A percentile compares a stretch with the other conserved stretches of the same genome.
phyloP scores from a whole-genome alignment of 2,329 filamentous ascomycete species.

The Lasiodiplodia citricola region DNA sequence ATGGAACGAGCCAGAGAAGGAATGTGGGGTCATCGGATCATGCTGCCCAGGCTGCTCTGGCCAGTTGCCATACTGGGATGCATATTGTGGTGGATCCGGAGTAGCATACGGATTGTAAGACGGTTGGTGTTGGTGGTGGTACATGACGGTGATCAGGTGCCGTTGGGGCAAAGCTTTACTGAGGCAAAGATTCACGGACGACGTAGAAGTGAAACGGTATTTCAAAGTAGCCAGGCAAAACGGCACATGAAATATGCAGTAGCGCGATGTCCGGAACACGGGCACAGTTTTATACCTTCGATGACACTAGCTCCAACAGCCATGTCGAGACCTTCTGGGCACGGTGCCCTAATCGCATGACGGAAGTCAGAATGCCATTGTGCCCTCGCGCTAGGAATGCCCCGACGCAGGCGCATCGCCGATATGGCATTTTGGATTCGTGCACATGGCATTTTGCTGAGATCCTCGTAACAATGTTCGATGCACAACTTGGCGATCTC shows the following conservation, averaged over 20 bases:
- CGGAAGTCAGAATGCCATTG: slow-evolving; percentile 5
- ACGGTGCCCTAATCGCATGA: slow-evolving; percentile 10
- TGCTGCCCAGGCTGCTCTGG: background rate
- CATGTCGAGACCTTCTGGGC: background rate
- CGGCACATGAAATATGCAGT: background rate
- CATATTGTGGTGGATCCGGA: slow-evolving; percentile 21
- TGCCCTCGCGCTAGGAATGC: slow-evolving; percentile 11
- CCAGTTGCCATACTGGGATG: slow-evolving; percentile 18
- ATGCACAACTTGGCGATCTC: slow-evolving; percentile 24
- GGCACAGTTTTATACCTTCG: slow-evolving; percentile 10
- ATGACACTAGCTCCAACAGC: background rate
- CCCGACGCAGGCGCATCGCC: slow-evolving; percentile 18
- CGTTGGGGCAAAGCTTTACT: background rate
- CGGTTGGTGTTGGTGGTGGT: slow-evolving; percentile 23
- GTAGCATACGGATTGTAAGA: slow-evolving; percentile 15
- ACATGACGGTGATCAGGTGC: background rate
- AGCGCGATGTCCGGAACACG: background rate
- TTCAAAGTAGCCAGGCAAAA: background rate
- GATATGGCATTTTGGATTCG: slow-evolving; percentile 22
- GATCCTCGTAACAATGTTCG: slow-evolving; percentile 24
- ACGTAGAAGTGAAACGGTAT: background rate
- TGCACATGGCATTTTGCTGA: slow-evolving; percentile 16
- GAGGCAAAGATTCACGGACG: background rate
- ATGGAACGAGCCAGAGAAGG: slow-evolving; percentile 15
- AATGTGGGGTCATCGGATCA: background rate